phyloP scores from a whole-genome alignment of 2,329 filamentous ascomycete genomes.

The Paecilomyces formosus region DNA sequence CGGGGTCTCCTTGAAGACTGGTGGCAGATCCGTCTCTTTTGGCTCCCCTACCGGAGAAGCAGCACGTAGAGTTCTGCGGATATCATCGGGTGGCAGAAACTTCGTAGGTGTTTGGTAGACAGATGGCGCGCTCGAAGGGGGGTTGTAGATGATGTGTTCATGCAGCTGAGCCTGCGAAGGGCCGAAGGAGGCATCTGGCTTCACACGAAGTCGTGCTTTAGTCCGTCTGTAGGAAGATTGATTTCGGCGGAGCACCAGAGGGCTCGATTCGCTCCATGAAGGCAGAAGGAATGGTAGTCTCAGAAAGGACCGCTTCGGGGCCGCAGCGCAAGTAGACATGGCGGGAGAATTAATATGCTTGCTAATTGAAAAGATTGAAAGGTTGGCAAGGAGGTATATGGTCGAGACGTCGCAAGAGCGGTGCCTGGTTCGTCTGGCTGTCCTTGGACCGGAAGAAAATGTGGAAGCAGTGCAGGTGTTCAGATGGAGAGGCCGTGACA shows the following conservation, averaged over 20 bases:
- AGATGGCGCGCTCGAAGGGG: slow-evolving; percentile 55
- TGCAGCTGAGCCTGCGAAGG: slow-evolving; percentile 27
- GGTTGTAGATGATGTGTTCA: slow-evolving; percentile 59
- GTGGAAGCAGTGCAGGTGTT: slow-evolving; percentile 20
- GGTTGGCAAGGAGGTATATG: neutral
- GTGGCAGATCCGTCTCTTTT: slow-evolving; percentile 32
- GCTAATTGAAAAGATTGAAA: neutral
- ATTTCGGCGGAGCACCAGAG: slow-evolving; percentile 30
- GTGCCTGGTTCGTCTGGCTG: neutral
- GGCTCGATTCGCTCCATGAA: slow-evolving; percentile 25
- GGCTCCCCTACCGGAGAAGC: slow-evolving; percentile 16
- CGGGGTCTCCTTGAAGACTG: slow-evolving; percentile 43
- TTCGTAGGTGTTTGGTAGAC: slow-evolving; percentile 58
- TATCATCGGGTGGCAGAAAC: slow-evolving; percentile 55
- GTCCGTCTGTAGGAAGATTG: slow-evolving; percentile 45
- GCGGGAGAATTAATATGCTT: neutral
- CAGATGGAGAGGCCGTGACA: slow-evolving; percentile 2
- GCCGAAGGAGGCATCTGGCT: slow-evolving; percentile 46
- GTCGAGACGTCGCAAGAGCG: neutral
- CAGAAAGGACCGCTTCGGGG: slow-evolving; percentile 26
- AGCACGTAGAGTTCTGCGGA: slow-evolving; percentile 42
- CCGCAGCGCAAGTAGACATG: slow-evolving; percentile 2
- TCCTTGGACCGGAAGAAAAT: slow-evolving; percentile 3
- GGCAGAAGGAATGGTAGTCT: slow-evolving; percentile 33
- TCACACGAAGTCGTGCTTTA: slow-evolving; percentile 44